These are phyloP conservation scores for Paraconiothyrium brasiliense DNA, from an alignment of 2,329 filamentous ascomycete species.

Conservation along the genomic window DNA sequence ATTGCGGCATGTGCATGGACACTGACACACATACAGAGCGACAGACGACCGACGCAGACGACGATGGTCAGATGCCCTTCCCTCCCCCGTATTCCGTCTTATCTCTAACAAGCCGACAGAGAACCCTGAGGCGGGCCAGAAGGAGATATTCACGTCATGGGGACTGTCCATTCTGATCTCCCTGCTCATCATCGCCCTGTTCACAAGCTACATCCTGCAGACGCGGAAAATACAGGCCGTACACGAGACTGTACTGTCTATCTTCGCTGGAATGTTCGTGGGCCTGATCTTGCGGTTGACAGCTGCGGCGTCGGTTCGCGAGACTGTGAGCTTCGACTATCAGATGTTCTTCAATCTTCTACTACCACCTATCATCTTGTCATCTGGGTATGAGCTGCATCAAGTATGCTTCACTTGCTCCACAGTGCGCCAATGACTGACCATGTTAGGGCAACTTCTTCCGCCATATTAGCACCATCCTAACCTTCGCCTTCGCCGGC, in stretches of 20 bases:
- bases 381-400: conserved; percentile 95
- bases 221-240: conserved; percentile 97
- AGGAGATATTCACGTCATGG: conserved; percentile 96
- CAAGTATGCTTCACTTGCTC: conserved; percentile 62
- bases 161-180: conserved; percentile 96
- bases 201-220: conserved; percentile 96
- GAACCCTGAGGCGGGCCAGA: conserved; percentile 82
- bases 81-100: conserved; percentile 20
- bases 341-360: conserved; percentile 99
- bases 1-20: conserved; percentile 16
- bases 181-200: conserved; percentile 91
- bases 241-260: conserved; percentile 97
- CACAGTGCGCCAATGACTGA: conserved; percentile 17
- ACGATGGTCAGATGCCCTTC: conserved; percentile 49
- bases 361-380: conserved; percentile 97
- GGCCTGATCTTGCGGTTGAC: conserved; percentile 86
- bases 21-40: conserved; percentile 46
- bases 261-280: conserved; percentile 86
- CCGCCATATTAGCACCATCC: conserved; percentile 94
- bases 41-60: conserved; percentile 59
- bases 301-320: conserved; percentile 83
- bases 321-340: conserved; percentile 95
- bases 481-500: conserved; percentile 96
- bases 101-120: conserved; percentile 59
- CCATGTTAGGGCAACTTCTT: conserved; percentile 84